Evolutionary conservation across 441 rosid species (phyloP), one percentile per base, ranked within the genome.

Genomic region (Mallotus japonicus): DNA sequence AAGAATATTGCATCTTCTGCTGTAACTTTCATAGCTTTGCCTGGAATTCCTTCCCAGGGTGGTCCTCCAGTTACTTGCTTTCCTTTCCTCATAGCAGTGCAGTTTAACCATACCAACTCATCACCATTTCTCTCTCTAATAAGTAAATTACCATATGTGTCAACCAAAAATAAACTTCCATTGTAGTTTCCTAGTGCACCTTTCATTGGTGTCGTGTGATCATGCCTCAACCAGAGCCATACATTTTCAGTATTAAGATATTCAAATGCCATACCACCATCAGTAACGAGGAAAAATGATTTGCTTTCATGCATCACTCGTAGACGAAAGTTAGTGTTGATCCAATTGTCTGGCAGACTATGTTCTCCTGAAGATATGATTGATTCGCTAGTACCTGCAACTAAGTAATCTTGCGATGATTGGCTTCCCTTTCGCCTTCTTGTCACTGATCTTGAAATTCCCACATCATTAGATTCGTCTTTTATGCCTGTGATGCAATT

Each of bases 211-310:
- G 91, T 85, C 63, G 91, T 53, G 77, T 90, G 90, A 54, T 87
- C 92, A 32, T 90, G 91, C 77, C 86, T 85, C 73, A 86, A 74
- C 92, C 92, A 90, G 60, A 90, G 80, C 92, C 90, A 86, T 34
- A 85, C 70, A 62, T 75, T 85, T 65, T 90, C 95, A 32, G 87
- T 73, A 24, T 85, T 83, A 17, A 90, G 83, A 79, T 88, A 86
- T 77, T 90, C 92, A 20, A 87, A 87, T 51, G 83, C 82, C 80
- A 82, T 72, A 71, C 92, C 91, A 9, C 62, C 81, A 55, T 85
- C 82, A 44, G 90, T 78, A 70, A 88, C 59, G 7, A 88, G 75
- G 84, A 90, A 90, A 75, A 87, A 86, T 50, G 93, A 85, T 78
- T 73, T 83, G 58, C 89, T 82, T 61, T 77, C 82, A 3, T 86